phyloP scores from a whole-genome alignment of 169 alveolate genomes.

The Cryptosporidium felis region DNA sequence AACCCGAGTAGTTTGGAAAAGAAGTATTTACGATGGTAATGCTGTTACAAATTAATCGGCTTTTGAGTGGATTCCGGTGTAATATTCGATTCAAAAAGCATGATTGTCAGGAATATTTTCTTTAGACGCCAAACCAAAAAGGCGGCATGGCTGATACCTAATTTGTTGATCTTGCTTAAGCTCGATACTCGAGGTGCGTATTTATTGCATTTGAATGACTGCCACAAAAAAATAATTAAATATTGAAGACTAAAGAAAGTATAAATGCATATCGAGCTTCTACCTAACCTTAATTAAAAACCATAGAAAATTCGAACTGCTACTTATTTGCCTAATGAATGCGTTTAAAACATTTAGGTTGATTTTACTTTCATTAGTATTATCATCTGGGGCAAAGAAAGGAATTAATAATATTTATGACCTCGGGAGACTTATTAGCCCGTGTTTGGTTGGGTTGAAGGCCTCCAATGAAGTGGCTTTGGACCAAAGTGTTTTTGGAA shows the following conservation, averaged over 20 bases:
- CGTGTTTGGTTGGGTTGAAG: background rate
- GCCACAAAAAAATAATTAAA: background rate
- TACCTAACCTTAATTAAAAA: background rate
- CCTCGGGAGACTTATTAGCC: background rate
- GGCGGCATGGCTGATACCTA: no score
- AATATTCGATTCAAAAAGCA: no score
- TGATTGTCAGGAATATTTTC: no score
- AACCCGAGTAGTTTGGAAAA: no score
- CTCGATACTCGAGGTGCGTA: conserved; percentile 48
- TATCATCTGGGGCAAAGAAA: background rate
- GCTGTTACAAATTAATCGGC: no score
- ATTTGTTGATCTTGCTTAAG: no score
- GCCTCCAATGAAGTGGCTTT: background rate
- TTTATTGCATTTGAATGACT: background rate
- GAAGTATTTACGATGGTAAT: no score
- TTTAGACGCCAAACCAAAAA: no score
- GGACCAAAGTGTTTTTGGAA: background rate
- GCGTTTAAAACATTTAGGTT: background rate
- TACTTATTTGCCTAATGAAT: background rate
- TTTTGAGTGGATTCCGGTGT: no score
- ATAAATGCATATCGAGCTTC: background rate
- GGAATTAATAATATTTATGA: background rate
- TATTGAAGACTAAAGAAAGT: background rate
- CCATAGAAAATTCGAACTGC: background rate
- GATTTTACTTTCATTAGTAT: background rate